These are phyloP conservation scores for Trametes gibbosa DNA, from an alignment of 768 basidiomycete genomes.

Conservation along the genomic window DNA sequence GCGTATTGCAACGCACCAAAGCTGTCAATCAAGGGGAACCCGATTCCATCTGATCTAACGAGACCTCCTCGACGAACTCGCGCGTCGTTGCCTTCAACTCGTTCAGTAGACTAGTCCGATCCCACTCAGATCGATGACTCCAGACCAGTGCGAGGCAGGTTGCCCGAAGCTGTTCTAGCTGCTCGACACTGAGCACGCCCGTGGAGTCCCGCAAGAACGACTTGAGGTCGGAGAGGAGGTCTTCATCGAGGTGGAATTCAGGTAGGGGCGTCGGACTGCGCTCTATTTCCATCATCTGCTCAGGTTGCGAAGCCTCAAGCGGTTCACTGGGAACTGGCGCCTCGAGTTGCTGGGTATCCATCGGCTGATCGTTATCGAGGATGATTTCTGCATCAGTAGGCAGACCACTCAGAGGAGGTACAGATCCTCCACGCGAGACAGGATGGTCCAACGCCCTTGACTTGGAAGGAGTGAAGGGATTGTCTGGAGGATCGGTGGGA, in stretches of 20 bases:
- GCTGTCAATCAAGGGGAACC: constrained; percentile 4
- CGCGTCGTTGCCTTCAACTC: constrained; percentile 57
- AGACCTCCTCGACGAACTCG: constrained; percentile 68
- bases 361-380: constrained; percentile 16
- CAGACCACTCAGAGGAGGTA: not conserved
- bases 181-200: constrained; percentile 67
- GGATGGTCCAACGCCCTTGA: not conserved
- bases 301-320: constrained; percentile 19
- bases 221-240: constrained; percentile 47
- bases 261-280: constrained; percentile 71
- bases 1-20: not conserved
- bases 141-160: constrained; percentile 79
- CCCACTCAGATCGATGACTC: constrained; percentile 80
- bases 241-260: constrained; percentile 66
- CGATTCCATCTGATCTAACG: constrained; percentile 26
- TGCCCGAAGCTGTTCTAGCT: constrained; percentile 92
- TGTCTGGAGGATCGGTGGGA: constrained; percentile 13
- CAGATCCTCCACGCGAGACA: not conserved
- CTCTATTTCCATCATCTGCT: constrained; percentile 47
- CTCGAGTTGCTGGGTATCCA: constrained; percentile 12
- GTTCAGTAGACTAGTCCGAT: constrained; percentile 61
- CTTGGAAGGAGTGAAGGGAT: constrained; percentile 14
- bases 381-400: constrained; percentile 14
- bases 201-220: constrained; percentile 54
- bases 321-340: constrained; percentile 1